A percentile compares a stretch with the other conserved stretches of the same genome.
Evolutionary conservation across 2,329 filamentous ascomycete genomes (phyloP).

Genomic region (Aspergillus clavatus): DNA sequence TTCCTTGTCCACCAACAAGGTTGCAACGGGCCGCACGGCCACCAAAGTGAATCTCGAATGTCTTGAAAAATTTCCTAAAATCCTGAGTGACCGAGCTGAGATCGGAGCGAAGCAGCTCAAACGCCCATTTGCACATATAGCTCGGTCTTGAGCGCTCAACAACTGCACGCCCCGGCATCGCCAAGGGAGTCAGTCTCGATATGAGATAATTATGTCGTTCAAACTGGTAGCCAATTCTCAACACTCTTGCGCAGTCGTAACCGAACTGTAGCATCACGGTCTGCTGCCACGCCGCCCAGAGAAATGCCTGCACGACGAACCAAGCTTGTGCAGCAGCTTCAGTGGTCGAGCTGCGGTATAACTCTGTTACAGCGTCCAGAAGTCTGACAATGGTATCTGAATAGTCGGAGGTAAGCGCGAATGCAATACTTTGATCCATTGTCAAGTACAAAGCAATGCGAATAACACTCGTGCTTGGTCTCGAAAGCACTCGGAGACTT

Average conservation of each 20-base stretch:
- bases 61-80: conserved; percentile 11
- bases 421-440: conserved; percentile 3
- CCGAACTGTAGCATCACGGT: conserved; percentile 6
- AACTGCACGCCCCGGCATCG: conserved; percentile 3
- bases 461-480: conserved; percentile 8
- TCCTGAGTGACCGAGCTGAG: conserved; percentile 10
- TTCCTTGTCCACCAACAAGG: background rate
- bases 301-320: conserved; percentile 9
- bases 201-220: background rate
- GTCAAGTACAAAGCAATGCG: conserved; percentile 8
- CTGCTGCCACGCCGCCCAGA: conserved; percentile 6
- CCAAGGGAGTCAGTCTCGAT: no score
- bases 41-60: conserved; percentile 9
- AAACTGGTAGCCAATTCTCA: background rate
- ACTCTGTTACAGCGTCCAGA: conserved; percentile 5
- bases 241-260: conserved; percentile 1
- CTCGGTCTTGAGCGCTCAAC: background rate
- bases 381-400: conserved; percentile 4
- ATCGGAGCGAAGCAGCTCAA: conserved; percentile 17
- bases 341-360: background rate
- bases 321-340: conserved; percentile 1
- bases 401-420: conserved; percentile 2
- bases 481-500: conserved; percentile 4
- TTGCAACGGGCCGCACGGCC: conserved; percentile 12
- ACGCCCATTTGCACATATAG: conserved; percentile 19